Conservation (phyloP, 495 filamentous ascomycete genomes). For the Polyplosphaeria fusca region DNA sequence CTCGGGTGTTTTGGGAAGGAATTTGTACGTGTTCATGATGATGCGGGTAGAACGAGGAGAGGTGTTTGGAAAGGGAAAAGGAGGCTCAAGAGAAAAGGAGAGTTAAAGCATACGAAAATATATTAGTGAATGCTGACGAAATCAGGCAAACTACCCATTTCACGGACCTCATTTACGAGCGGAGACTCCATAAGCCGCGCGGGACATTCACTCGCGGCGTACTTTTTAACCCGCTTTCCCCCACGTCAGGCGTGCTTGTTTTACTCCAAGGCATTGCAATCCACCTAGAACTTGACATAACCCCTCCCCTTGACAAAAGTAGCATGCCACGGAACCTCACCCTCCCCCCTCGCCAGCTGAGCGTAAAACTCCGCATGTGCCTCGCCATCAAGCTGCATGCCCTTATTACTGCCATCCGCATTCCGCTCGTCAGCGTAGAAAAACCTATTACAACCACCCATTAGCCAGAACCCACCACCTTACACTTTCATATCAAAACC, state of each 20-base stretch:
- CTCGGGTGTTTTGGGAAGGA: background rate
- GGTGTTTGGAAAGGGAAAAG: too few species aligned
- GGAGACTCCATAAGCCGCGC: background rate
- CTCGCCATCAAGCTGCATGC: constrained; percentile 32
- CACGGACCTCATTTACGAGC: background rate
- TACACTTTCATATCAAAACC: constrained; percentile 3
- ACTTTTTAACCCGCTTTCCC: background rate
- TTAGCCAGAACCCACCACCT: background rate
- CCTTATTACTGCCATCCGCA: constrained; percentile 36
- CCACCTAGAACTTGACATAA: constrained; percentile 25
- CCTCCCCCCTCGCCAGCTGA: constrained; percentile 37
- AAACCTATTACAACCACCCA: constrained; percentile 36
- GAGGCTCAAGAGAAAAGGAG: background rate
- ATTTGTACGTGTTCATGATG: background rate
- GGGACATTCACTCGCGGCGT: background rate
- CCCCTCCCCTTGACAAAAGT: constrained; percentile 46
- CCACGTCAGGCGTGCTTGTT: background rate
- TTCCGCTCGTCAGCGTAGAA: constrained; percentile 46
- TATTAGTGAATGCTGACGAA: background rate
- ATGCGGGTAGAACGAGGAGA: background rate
- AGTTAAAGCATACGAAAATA: background rate
- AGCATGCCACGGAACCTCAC: constrained; percentile 42
- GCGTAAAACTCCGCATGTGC: constrained; percentile 44
- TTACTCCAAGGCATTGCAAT: background rate
- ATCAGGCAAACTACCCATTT: background rate